Evolutionary conservation across 768 basidiomycete species (phyloP).

Genomic region (Boletus tomentosulus): DNA sequence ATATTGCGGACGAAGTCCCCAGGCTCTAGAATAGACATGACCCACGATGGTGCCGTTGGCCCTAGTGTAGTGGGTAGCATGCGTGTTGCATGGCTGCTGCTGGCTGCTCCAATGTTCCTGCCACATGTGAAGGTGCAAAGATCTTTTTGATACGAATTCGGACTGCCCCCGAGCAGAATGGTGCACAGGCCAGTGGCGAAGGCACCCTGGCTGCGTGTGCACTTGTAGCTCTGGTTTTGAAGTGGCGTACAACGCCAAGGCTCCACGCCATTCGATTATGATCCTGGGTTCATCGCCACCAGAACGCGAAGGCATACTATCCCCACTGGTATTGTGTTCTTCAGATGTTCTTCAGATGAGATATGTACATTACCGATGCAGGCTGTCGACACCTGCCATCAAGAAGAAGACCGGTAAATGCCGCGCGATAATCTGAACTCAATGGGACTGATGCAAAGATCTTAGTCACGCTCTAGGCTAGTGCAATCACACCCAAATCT

Average conservation of each 20-base stretch:
- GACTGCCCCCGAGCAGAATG: background rate
- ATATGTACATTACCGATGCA: background rate
- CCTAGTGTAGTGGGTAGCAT: no score
- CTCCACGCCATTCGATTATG: background rate
- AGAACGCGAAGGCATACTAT: background rate
- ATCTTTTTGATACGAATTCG: conserved; percentile 6
- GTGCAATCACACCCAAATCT: background rate
- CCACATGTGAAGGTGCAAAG: conserved; percentile 9
- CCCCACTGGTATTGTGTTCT: background rate
- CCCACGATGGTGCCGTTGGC: background rate
- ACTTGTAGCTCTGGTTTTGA: background rate
- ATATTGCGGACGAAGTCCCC: background rate
- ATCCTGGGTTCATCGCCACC: background rate
- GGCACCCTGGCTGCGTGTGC: conserved; percentile 11
- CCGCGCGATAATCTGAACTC: conserved; percentile 8
- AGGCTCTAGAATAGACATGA: background rate
- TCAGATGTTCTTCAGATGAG: no score
- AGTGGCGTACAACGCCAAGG: background rate
- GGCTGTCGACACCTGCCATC: background rate
- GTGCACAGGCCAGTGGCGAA: conserved; percentile 14
- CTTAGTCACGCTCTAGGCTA: background rate
- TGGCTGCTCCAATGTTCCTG: background rate
- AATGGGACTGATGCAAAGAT: background rate
- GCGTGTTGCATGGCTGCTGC: background rate
- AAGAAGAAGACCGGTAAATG: conserved; percentile 8